Evolutionary conservation across 2,329 filamentous ascomycete genomes (phyloP), one percentile per base, ranked within the genome.

Genomic region (Chlorencoelia australis): DNA sequence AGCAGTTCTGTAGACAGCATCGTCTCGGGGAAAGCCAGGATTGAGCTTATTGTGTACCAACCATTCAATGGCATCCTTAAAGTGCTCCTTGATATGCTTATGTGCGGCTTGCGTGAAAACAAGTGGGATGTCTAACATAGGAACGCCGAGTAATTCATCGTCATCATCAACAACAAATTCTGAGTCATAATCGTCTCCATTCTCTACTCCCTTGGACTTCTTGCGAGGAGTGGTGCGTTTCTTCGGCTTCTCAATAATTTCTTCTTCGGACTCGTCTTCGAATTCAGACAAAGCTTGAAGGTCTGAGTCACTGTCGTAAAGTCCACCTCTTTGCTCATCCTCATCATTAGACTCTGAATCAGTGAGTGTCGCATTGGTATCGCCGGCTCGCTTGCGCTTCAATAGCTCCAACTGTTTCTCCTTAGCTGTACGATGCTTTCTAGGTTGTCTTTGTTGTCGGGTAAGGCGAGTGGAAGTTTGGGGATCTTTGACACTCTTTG

Each of bases 21-120:
- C 73, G 4, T 70, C 61, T 13, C 69, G 67, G 8, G 70, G 61
- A 49, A 87, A 88, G 0, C 66, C 73, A 0, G 82, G 82, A 46
- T 87, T 80, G 33, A 91, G 67, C 48, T 80, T 79, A 53, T 82
- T 82, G 50, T 86, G 81, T 2, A 89, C 77, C 60, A 88, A 79
- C 82, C 82, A 89, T 53, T 86, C 81, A 2, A 89, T 66, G 0
- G 75, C 79, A 48, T 79, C 75, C 31, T 71, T 73, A 61, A 89
- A 89, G 33, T 87, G 73, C 25, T 84, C 76, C 45, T 76, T 78
- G 0, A 79, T 63, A 33, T 80, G 80, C 47, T 78, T 77, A 43
- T 77, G 75, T 0, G 74, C 69, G 39, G 80, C 69, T 3, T 68
- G 60, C 1, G 77, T 82, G 55, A 85, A 86, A 48, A 81, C 64